Percentiles rank a stretch among this genome's conserved stretches.
These are phyloP conservation scores for Leersia perrieri DNA, from an alignment of 176 grass and related monocot genomes.

Conservation along the genomic window DNA sequence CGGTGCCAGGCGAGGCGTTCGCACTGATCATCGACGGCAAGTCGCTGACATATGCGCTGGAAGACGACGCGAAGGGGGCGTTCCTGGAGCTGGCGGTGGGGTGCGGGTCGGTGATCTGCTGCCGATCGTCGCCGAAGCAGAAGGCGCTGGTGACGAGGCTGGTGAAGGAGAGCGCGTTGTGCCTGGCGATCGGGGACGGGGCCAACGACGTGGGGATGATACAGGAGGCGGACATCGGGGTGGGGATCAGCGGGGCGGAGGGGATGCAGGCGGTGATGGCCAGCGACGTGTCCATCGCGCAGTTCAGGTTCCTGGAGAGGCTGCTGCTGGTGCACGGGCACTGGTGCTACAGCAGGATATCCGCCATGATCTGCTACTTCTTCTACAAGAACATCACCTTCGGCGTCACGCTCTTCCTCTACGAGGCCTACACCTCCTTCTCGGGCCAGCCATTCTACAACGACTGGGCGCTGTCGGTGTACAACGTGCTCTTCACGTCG, in stretches of 20 bases:
- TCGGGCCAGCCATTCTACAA: slow-evolving; percentile 71
- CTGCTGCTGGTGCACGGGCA: slow-evolving; percentile 92
- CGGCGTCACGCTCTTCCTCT: slow-evolving; percentile 79
- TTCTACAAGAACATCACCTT: slow-evolving; percentile 98
- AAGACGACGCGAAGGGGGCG: slow-evolving; percentile 42
- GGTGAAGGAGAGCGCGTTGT: slow-evolving; percentile 73
- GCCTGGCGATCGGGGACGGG: slow-evolving; percentile 83
- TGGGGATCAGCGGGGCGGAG: slow-evolving; percentile 91
- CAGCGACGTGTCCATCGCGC: slow-evolving; percentile 88
- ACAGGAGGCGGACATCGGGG: slow-evolving; percentile 94
- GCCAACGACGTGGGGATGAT: slow-evolving; percentile 97
- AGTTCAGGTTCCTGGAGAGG: slow-evolving; percentile 83
- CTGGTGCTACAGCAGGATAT: slow-evolving; percentile 94
- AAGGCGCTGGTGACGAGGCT: slow-evolving; percentile 94
- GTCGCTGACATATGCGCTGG: slow-evolving; percentile 76
- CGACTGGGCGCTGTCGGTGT: slow-evolving; percentile 63
- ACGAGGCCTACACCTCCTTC: slow-evolving; percentile 61
- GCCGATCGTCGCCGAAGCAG: slow-evolving; percentile 90
- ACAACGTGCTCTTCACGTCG: slow-evolving; percentile 81
- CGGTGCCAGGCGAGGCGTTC: slow-evolving; percentile 37
- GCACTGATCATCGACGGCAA: slow-evolving; percentile 92
- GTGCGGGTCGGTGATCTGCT: slow-evolving; percentile 89
- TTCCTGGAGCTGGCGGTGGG: slow-evolving; percentile 63
- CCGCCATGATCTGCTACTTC: slow-evolving; percentile 96
- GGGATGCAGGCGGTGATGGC: slow-evolving; percentile 99